Percentiles rank a stretch among this genome's conserved stretches.
These are phyloP conservation scores for Cubamyces sp. DNA, from an alignment of 768 basidiomycete genomes.

Conservation along the genomic window DNA sequence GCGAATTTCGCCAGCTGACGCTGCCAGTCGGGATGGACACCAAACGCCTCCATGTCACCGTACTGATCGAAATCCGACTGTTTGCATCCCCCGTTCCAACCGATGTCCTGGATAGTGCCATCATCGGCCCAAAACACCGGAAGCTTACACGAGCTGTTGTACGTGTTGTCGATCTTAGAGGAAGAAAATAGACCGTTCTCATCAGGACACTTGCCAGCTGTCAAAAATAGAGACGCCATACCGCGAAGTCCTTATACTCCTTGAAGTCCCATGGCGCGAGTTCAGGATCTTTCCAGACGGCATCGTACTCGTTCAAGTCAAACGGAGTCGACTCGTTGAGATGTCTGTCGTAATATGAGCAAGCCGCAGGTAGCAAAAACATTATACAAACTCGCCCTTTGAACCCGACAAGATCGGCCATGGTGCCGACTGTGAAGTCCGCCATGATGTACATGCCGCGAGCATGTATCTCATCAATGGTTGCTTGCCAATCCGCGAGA, in stretches of 20 bases:
- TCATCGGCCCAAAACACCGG: conserved; percentile 84
- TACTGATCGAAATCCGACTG: conserved; percentile 92
- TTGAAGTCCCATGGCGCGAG: conserved; percentile 88
- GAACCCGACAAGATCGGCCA: conserved; percentile 87
- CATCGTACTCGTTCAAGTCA: conserved; percentile 69
- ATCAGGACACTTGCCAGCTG: neutral
- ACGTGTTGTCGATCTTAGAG: conserved; percentile 62
- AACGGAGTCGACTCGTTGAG: conserved; percentile 85
- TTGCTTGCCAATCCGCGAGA: conserved; percentile 73
- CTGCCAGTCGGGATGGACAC: conserved; percentile 93
- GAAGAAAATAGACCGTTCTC: conserved; percentile 33
- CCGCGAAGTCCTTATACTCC: conserved; percentile 81
- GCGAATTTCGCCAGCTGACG: conserved; percentile 95
- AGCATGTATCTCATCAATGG: conserved; percentile 78
- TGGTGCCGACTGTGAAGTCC: conserved; percentile 94
- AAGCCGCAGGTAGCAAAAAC: neutral
- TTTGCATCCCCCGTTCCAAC: conserved; percentile 72
- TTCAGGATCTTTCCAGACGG: conserved; percentile 71
- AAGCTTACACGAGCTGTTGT: conserved; percentile 73
- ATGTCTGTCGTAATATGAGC: conserved; percentile 49
- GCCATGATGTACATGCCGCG: conserved; percentile 90
- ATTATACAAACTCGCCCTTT: conserved; percentile 59
- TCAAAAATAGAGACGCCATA: conserved; percentile 35
- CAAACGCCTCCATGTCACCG: conserved; percentile 97
- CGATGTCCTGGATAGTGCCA: conserved; percentile 59